Base-by-base conservation (phyloP, 2,329 filamentous ascomycete genomes). In the Diaporthe batatas region DNA sequence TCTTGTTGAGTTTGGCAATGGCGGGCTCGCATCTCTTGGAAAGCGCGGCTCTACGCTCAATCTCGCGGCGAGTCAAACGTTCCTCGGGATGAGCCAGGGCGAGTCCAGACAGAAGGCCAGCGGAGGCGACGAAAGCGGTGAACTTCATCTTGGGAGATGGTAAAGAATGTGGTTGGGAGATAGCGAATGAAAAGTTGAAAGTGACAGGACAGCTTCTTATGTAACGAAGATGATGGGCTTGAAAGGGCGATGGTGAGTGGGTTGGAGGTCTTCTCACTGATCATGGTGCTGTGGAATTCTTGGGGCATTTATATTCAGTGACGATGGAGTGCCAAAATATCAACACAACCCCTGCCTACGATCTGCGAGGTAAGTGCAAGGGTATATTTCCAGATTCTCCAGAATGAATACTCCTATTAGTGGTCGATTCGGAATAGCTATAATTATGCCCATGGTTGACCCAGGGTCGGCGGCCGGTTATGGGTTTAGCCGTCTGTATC, bases 21-120 rank as follows among this genome's bases (percentile, higher is more conserved):
- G 23, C 25, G 6, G 42, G 57, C 16, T 70, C 67, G 23, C 71
- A 73, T 23, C 71, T 53, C 51, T 73, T 73, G 18, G 57, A 42
- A 4, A 73, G 47, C 8, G 55, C 65, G 36, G 42, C 39, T 11
- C 71, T 57, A n/a, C 65, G 71, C 25, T 57, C 21, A 18, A 72
- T 53, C 12, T 72, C 71, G 2, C 34, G 55, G 29, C 36, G 64
- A 16, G 64, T 53, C 25, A 72, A 36, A 25, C 16, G 36, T 25
- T 67, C 62, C 25, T 62, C 55, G 12, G 54, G 57, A 16, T 72
- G 71, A 18, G 64, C 71, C 44, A 53, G 32, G 10, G 64, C 25
- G 12, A 58, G 57, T 12, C 34, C 47, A 42, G 65, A 69, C n/a
- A 72, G 32, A 21, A 72, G 47, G 64, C 71, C 47, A 8, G 64